These are phyloP conservation scores for Fusarium poae DNA, from an alignment of 2,329 filamentous ascomycete species.

Conservation along the genomic window DNA sequence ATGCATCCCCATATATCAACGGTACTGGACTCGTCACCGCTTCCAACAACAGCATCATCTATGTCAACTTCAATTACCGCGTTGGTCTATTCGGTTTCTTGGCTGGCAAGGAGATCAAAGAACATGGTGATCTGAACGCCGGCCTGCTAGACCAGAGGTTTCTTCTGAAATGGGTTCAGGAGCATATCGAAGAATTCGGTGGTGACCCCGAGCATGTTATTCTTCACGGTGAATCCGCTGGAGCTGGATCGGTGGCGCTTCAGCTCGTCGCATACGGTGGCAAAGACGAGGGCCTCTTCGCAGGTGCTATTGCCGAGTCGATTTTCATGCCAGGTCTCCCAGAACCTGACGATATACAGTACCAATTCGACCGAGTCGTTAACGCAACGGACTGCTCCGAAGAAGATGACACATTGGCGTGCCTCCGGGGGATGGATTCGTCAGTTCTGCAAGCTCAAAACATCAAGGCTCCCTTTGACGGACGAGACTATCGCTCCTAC, in stretches of 20 bases:
- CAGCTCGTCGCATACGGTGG: conserved; percentile 64
- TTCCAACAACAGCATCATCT: conserved; percentile 62
- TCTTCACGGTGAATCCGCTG: conserved; percentile 72
- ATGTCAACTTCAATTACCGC: conserved; percentile 74
- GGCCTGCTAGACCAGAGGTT: conserved; percentile 74
- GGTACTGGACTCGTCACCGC: conserved; percentile 60
- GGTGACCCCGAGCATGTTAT: conserved; percentile 71
- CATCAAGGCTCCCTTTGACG: conserved; percentile 56
- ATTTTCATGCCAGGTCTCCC: conserved; percentile 65
- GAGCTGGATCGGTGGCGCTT: conserved; percentile 69
- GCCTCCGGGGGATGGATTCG: conserved; percentile 56
- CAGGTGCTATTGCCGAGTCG: conserved; percentile 61
- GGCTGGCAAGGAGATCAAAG: conserved; percentile 66
- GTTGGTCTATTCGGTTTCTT: conserved; percentile 74
- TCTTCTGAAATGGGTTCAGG: conserved; percentile 71
- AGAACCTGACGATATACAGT: conserved; percentile 59
- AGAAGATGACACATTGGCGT: conserved; percentile 54
- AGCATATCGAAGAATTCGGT: conserved; percentile 70
- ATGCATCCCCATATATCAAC: conserved; percentile 66
- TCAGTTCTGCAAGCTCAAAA: conserved; percentile 59
- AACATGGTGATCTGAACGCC: conserved; percentile 70
- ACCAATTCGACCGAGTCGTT: conserved; percentile 59
- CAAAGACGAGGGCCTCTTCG: conserved; percentile 60
- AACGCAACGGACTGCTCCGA: conserved; percentile 54
- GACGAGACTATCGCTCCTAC: conserved; percentile 52